phyloP scores from a whole-genome alignment of 805 yeast species.

The Saturnispora hagleri region DNA sequence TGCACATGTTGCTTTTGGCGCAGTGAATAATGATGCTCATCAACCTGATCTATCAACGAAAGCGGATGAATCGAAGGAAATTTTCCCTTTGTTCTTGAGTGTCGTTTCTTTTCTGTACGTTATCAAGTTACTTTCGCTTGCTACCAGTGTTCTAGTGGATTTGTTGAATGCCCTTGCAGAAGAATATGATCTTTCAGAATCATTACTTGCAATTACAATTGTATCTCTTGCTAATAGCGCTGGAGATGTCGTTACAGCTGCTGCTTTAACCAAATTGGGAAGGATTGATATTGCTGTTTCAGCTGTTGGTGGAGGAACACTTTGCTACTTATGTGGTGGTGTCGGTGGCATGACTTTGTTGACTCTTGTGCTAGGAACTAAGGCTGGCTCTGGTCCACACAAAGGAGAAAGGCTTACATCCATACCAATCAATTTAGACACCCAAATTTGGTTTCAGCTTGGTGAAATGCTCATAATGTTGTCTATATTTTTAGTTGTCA shows the following conservation, averaged over 20 bases:
- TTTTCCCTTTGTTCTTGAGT: constrained; percentile 19
- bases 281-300: constrained; percentile 38
- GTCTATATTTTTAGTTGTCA: constrained; percentile 28
- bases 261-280: constrained; percentile 31
- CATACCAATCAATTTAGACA: constrained; percentile 31
- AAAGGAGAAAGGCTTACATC: constrained; percentile 23
- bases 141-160: constrained; percentile 24
- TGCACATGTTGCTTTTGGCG: not conserved
- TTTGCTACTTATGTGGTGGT: constrained; percentile 39
- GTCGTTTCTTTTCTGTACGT: constrained; percentile 24
- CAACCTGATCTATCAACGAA: not conserved
- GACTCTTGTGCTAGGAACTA: constrained; percentile 11
- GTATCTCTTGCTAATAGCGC: constrained; percentile 43
- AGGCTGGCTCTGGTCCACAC: constrained; percentile 4
- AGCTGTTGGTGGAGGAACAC: constrained; percentile 47
- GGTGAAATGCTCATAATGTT: constrained; percentile 25
- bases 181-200: constrained; percentile 36
- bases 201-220: constrained; percentile 38
- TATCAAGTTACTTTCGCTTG: constrained; percentile 22
- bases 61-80: constrained; percentile 1
- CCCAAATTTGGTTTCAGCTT: constrained; percentile 32
- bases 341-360: constrained; percentile 39
- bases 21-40: not conserved
- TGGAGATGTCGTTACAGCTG: constrained; percentile 44
- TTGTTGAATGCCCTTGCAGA: constrained; percentile 37